These are phyloP conservation scores for Pseudonitzschia delicatissima DNA, from an alignment of 108 stramenopile species.

Conservation along the genomic window DNA sequence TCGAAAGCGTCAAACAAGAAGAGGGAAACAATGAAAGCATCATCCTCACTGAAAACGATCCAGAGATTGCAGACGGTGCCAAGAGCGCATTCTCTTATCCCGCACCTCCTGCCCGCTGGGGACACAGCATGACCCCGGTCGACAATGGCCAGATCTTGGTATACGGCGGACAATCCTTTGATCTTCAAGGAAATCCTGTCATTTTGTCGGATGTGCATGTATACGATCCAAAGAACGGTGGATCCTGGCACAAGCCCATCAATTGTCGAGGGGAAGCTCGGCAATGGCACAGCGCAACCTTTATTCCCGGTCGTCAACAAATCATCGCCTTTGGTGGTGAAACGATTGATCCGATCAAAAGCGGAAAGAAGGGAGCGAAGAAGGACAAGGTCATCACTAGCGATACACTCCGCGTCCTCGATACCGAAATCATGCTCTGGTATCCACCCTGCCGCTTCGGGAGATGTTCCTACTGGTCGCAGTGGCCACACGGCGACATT, in stretches of 20 bases:
- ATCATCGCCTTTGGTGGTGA: conserved; percentile 83
- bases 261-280: conserved; percentile 68
- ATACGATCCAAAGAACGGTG: conserved; percentile 42
- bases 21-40: background rate
- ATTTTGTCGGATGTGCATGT: conserved; percentile 60
- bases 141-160: conserved; percentile 63
- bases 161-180: conserved; percentile 77
- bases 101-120: conserved; percentile 73
- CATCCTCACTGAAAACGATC: background rate
- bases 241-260: conserved; percentile 61
- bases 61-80: background rate
- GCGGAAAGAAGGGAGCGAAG: conserved; percentile 2
- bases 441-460: conserved; percentile 46
- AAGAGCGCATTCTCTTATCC: background rate
- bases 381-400: conserved; percentile 30
- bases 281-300: conserved; percentile 79
- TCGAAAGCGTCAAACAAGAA: background rate
- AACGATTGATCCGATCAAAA: conserved; percentile 15
- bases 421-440: conserved; percentile 80
- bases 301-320: conserved; percentile 67
- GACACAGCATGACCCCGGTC: conserved; percentile 73
- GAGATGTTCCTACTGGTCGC: conserved; percentile 62
- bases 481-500: conserved; percentile 75
- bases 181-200: conserved; percentile 28
- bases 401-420: conserved; percentile 57